phyloP scores from a whole-genome alignment of 192 early-diverging fungal genomes.

The Geosiphon pyriformis region DNA sequence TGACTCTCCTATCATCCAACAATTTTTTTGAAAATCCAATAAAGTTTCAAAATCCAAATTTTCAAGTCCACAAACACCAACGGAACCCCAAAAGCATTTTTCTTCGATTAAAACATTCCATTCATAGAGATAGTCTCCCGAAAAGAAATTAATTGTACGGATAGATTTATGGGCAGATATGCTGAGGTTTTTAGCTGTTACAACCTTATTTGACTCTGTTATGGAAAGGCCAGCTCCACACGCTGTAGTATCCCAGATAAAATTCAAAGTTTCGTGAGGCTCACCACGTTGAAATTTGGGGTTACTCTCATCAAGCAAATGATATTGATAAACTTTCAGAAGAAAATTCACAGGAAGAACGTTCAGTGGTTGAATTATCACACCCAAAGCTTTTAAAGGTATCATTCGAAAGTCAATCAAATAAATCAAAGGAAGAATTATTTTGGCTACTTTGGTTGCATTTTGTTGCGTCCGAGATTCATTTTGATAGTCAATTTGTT shows the following conservation, averaged over 20 bases:
- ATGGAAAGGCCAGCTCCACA: neutral
- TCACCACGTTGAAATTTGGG: neutral
- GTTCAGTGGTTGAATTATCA: neutral
- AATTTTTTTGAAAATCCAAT: neutral
- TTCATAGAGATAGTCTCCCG: neutral
- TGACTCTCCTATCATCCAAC: conserved; percentile 2
- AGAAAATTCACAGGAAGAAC: neutral
- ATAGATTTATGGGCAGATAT: neutral
- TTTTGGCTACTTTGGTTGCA: neutral
- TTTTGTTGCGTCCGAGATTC: conserved; percentile 2
- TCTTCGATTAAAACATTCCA: conserved; percentile 16
- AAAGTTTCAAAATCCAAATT: neutral
- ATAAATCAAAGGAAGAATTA: neutral
- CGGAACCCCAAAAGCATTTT: neutral
- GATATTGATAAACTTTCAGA: neutral
- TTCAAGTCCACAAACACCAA: conserved; percentile 6
- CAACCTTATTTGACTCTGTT: neutral
- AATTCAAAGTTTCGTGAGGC: neutral
- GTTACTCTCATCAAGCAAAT: neutral
- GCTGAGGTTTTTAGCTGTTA: neutral
- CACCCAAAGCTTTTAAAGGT: neutral
- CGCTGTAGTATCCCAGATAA: neutral
- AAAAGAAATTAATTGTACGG: neutral
- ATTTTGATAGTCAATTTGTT: neutral
- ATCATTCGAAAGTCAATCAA: neutral